Percentiles rank a stretch among this genome's conserved stretches.
Conservation (phyloP, 2,329 filamentous ascomycete genomes). For the Pestalotiopsis sp. region DNA sequence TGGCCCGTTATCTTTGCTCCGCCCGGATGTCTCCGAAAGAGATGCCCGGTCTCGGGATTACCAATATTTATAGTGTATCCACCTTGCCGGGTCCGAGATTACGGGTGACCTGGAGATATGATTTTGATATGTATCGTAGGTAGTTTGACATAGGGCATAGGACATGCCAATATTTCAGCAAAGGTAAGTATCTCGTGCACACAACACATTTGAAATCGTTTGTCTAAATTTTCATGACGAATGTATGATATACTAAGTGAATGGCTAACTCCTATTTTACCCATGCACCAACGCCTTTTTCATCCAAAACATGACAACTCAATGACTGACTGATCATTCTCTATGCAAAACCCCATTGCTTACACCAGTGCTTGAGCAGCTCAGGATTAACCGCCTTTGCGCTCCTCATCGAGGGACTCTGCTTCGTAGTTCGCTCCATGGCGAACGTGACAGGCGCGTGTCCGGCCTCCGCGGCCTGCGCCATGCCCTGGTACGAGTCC, state of each 20-base stretch:
- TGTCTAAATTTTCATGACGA: too few species aligned
- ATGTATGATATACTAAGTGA: neutral
- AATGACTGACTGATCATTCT: neutral
- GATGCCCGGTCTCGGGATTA: neutral
- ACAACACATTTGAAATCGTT: too few species aligned
- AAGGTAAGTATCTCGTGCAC: too few species aligned
- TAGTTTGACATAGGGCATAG: neutral
- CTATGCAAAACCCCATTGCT: conserved; percentile 37
- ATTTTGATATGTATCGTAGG: neutral
- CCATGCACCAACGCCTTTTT: neutral
- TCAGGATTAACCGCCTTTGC: conserved; percentile 40
- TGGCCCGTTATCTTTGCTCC: conserved; percentile 1
- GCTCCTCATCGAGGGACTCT: conserved; percentile 41
- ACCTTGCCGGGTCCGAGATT: neutral
- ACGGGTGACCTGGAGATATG: neutral
- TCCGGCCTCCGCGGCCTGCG: conserved; percentile 18
- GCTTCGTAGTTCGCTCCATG: conserved; percentile 36
- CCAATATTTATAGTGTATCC: neutral
- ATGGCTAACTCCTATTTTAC: neutral
- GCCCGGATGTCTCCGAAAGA: neutral
- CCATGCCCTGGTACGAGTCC: conserved; percentile 44
- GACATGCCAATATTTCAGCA: too few species aligned
- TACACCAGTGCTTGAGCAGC: conserved; percentile 49
- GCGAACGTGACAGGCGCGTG: conserved; percentile 36
- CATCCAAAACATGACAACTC: neutral